Base-by-base conservation (phyloP, 768 basidiomycete genomes). In the Dentipellis fragilis region DNA sequence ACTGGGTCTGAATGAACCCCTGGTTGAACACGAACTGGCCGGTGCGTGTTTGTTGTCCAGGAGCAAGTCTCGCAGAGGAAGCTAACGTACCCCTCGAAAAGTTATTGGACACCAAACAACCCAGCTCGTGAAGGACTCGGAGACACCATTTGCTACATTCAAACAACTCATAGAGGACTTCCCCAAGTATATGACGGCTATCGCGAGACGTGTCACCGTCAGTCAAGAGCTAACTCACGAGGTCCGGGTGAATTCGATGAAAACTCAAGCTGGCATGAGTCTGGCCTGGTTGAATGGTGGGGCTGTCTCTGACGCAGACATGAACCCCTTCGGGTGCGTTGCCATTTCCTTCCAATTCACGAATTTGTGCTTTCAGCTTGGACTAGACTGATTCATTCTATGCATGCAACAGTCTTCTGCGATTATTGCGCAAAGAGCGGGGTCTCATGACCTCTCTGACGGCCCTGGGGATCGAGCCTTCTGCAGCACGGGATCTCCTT, bases 221-320 rank as follows among this genome's bases (percentile, higher is more conserved):
- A 78, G 80, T 56, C 65, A 70, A 9, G 72, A 69, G 11, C 62
- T 95, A 9, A 63, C 66, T 0, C 67, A 75, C 0, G 89, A 90
- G 63, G 66, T 93, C 6, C 64, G 73, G 19, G 65, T 64, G 8
- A 91, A 91, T 59, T 75, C 79, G 57, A 59, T 73, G 23, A 79
- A 75, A 57, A 78, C 73, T 14, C 72, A 79, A 56, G 72, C 69
- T 45, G 83, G 85, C 1, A 59, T 73, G 38, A 84, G 75, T 65
- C 68, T 78, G 57, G 74, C 85, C 39, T 96, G 90, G 89, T 66
- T 95, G 22, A 97, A 97, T 58, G 96, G 95, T 0, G 73, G 78
- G 4, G 61, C 67, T 12, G 62, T 95, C 9, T 66, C 72, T 2
- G 75, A 80, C 37, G 78, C 78, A 37, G 88, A 93, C 42, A 68